Evolutionary conservation across 768 basidiomycete genomes (phyloP).

Genomic region (Hericium rajendrae): DNA sequence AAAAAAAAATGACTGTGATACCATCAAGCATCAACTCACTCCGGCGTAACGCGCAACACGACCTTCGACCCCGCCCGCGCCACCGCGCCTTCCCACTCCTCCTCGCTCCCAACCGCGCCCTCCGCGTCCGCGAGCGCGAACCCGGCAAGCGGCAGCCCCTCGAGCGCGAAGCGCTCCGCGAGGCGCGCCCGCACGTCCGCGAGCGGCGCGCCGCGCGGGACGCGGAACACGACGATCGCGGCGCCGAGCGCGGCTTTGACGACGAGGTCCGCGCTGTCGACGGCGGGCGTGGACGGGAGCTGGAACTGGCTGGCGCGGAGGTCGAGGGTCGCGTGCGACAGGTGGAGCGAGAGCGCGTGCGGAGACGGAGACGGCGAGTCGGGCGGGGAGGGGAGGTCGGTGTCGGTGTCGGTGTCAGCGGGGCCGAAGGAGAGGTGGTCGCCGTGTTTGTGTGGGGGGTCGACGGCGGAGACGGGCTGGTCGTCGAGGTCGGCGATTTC

Average conservation of each 20-base stretch:
- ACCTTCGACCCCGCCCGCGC: constrained; percentile 4
- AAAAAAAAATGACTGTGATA: no score
- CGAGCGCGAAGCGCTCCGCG: constrained; percentile 60
- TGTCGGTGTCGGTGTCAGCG: background rate
- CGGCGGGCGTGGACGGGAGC: constrained; percentile 26
- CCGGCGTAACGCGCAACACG: background rate
- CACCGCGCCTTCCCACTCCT: constrained; percentile 5
- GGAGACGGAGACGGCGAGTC: background rate
- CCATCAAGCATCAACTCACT: no score
- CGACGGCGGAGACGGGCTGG: no score
- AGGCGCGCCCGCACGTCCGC: constrained; percentile 46
- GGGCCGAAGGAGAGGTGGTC: background rate
- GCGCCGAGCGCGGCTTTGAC: constrained; percentile 61
- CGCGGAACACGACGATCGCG: constrained; percentile 53
- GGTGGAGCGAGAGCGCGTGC: background rate
- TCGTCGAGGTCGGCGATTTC: no score
- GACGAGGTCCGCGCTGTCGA: constrained; percentile 24
- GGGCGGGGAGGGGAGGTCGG: background rate
- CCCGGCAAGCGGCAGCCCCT: constrained; percentile 41
- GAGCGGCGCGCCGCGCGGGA: constrained; percentile 36
- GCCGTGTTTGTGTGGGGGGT: no score
- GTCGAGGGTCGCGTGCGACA: background rate
- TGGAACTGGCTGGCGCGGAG: constrained; percentile 2
- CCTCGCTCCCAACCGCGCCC: constrained; percentile 25
- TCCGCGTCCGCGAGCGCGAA: constrained; percentile 47